Base-by-base conservation (phyloP, 768 basidiomycete genomes). In the Arthromyces matolae region DNA sequence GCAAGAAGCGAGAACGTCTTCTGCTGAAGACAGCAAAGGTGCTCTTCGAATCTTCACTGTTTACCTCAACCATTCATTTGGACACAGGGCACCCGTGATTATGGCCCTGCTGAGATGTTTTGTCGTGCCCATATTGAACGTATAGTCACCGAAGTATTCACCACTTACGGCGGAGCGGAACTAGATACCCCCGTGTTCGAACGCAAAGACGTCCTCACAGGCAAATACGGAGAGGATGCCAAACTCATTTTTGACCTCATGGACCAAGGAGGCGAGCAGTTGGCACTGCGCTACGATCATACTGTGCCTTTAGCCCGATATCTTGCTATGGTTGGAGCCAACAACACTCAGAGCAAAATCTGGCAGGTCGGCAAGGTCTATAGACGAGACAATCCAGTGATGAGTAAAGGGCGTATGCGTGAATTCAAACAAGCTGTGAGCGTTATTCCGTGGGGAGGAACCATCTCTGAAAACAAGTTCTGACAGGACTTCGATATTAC, bases 331-430 rank as follows among this genome's bases (percentile, higher is more conserved):
- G 83, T 83, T 49, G 88, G 91, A n/a, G 83, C 81, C n/a, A 84
- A 76, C 53, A 78, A 66, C 56, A 71, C 78, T 5, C 83, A 84
- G 56, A 72, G 83, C 52, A 98, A 98, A 70, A 65, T 97, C 12
- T 99, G 93, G 85, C 96, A 98, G 66, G 84, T 99, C 42, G 94
- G 93, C n/a, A 99, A 98, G 70, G 96, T 99, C 16, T 99, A 98
- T 67, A 76, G 96, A 52, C 73, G 96, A 62, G 96, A 99, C 68
- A 92, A 85, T 54, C 96, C 96, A 0, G 94, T 94, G 47, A 93
- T 98, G 86, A 87, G 85, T 23, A 99, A 99, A 71, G 96, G 96
- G 0, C 77, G 96, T 22, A 96, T 99, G 94, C 81, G 96, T 50
- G 96, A 99, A 71, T 99, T 99, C 61, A 91, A 88, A 60, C 96